Evolutionary conservation across 495 filamentous ascomycete genomes (phyloP), one percentile per base, ranked within the genome.

Genomic region (Parmelia sp.): DNA sequence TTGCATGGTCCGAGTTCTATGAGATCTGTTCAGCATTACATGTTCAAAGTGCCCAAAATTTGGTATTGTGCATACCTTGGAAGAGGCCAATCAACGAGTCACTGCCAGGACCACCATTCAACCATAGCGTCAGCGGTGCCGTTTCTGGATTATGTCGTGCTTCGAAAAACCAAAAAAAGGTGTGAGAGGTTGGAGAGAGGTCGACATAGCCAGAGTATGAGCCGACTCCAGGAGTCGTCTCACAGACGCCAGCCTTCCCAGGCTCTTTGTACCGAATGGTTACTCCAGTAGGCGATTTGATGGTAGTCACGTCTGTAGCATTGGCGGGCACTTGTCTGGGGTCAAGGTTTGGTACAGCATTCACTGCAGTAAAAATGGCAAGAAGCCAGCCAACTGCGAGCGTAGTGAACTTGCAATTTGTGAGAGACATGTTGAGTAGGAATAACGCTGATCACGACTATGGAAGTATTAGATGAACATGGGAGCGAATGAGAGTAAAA

Each of bases 41-140:
- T 15, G 73, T 73, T 60, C 78, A 72, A 68, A 76, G 80, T 12
- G 11, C 42, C 1, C n/a, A 15, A 33, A 27, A 29, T 11, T 44
- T 40, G 11, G 12, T 29, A 55, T 27, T 5, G 17, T 74, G 78
- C 39, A 73, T 76, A 73, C 79, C 80, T 76, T 88, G 85, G 65
- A 90, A 90, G 55, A 92, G 73, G 8, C 88, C 89, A 62, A 89
- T 84, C 74, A 89, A 77, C 19, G 86, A 89, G 65, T 86, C 79
- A 53, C 76, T 80, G 19, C 83, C 83, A 0, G 83, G 83, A 2
- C 83, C 83, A 49, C 85, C 84, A 69, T 86, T 86, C 70, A 88
- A 81, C 84, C 84, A 88, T 21, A 87, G 79, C 0, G 85, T 86
- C 44, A 86, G 66, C 0, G 82, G 83, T n/a, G 83, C 84, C 58